Evolutionary conservation across 2,329 filamentous ascomycete species (phyloP).

Genomic region (Alternaria ventricosa): DNA sequence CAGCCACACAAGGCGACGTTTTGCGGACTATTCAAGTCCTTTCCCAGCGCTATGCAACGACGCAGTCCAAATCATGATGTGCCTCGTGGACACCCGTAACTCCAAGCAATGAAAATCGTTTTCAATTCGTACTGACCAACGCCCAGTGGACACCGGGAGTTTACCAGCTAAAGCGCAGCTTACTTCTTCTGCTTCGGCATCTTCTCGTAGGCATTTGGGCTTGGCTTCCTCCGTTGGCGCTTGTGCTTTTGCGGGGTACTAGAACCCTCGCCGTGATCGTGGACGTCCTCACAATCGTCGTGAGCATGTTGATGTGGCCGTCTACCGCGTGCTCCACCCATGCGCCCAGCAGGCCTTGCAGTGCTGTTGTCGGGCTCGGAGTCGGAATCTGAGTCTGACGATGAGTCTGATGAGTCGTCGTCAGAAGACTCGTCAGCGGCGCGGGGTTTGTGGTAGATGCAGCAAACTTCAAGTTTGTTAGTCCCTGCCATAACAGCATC

Average conservation of each 20-base stretch:
- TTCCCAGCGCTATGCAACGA: slow-evolving; percentile 22
- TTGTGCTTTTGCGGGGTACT: slow-evolving; percentile 47
- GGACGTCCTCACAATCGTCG: slow-evolving; percentile 49
- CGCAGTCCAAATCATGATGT: slow-evolving; percentile 6
- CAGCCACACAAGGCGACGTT: slow-evolving; percentile 20
- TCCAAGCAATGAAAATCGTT: slow-evolving; percentile 17
- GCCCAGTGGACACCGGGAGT: background rate
- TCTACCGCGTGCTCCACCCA: slow-evolving; percentile 32
- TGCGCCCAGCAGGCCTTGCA: slow-evolving; percentile 48
- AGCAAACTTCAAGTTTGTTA: slow-evolving; percentile 73
- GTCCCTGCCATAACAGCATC: background rate
- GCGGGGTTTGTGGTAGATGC: slow-evolving; percentile 92
- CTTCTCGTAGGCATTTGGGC: slow-evolving; percentile 84
- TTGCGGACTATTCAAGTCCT: slow-evolving; percentile 3
- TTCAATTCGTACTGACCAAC: slow-evolving; percentile 13
- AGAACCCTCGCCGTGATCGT: slow-evolving; percentile 49
- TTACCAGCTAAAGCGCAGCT: slow-evolving; percentile 1
- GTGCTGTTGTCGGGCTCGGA: slow-evolving; percentile 60
- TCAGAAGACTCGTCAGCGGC: slow-evolving; percentile 74
- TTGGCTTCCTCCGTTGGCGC: slow-evolving; percentile 61
- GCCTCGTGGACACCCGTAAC: slow-evolving; percentile 11
- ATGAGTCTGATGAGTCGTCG: slow-evolving; percentile 65
- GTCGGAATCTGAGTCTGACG: slow-evolving; percentile 62
- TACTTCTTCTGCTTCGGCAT: slow-evolving; percentile 62
- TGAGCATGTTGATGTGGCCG: slow-evolving; percentile 36